Evolutionary conservation across 2,329 filamentous ascomycete genomes (phyloP), one percentile per base, ranked within the genome.

Genomic region (Penicillium sp.): DNA sequence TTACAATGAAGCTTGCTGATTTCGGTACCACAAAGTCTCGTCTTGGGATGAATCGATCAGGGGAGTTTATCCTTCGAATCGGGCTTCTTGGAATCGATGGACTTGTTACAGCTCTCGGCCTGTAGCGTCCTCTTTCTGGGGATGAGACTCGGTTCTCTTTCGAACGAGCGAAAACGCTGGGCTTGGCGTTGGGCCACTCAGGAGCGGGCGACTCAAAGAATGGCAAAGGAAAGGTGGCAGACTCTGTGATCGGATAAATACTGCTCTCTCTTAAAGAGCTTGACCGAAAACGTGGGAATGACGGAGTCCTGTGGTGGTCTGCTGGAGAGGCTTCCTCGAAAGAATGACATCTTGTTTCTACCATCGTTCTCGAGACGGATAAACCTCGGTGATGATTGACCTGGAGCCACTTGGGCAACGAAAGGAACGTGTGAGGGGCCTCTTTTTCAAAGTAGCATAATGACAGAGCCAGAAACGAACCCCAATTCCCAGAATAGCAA

Each of bases 31-130:
- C 69, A 44, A 74, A 74, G 46, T 76, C 74, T 45, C 80, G 75
- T 49, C 65, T 65, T 31, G 82, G 77, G 43, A 88, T 79, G 65
- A 87, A 88, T 27, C 86, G 79, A 68, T 88, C 86, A 21, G 80
- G 80, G 10, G 75, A 77, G 11, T 56, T 54, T 13, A 69, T 67
- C 14, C 60, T 60, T 32, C 44, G 63, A 34, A 61, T 60, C 2
- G 47, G 42, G 21, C 50, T 55, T 32, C 55, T 49, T 47, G 57
- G 34, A 43, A 44, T 36, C 29, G 52, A 55, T 38, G 49, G 14
- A 48, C 52, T 56, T 16, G 52, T 39, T 49, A 52, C 52, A 34
- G 47, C 56, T 58, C 61, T 71, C 11, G 40, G 29, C 50, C 45
- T 60, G 16, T 27, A 39, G 5, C 59, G 57, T 8, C 58, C 52